These are phyloP conservation scores for Phytophthora agathidicida DNA, from an alignment of 352 stramenopile genomes.

Conservation along the genomic window DNA sequence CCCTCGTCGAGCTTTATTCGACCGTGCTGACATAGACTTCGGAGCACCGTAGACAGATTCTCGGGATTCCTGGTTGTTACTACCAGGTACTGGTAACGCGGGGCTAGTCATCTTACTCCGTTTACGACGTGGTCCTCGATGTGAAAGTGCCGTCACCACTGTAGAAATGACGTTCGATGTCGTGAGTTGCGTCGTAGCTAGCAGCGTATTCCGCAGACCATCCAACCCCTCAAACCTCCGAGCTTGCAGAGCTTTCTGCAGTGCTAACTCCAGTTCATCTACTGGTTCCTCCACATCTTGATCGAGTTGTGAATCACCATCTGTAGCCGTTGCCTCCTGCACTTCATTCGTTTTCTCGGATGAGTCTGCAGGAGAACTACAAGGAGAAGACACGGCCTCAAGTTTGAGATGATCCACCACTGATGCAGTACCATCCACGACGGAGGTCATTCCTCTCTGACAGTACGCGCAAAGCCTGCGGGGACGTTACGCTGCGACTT, in stretches of 20 bases:
- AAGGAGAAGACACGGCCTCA: not conserved
- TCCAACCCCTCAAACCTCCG: conserved; percentile 51
- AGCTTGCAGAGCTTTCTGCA: conserved; percentile 34
- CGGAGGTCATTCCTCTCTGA: conserved; percentile 9
- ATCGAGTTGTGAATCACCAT: not conserved
- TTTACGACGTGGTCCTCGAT: conserved; percentile 8
- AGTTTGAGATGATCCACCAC: not conserved
- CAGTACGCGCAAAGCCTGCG: not conserved
- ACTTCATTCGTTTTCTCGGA: not conserved
- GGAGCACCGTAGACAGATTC: conserved; percentile 29
- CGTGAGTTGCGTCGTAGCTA: conserved; percentile 65
- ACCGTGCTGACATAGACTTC: conserved; percentile 39
- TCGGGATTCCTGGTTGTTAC: conserved; percentile 43
- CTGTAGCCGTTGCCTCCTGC: not conserved
- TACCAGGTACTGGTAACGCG: conserved; percentile 2
- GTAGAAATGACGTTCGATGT: conserved; percentile 73
- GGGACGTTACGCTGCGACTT: conserved; percentile 21
- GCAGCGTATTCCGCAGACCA: conserved; percentile 37
- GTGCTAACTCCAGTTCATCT: conserved; percentile 36
- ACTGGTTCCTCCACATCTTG: not conserved
- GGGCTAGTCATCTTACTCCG: conserved; percentile 8
- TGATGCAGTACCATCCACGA: conserved; percentile 1
- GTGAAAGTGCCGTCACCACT: conserved; percentile 47
- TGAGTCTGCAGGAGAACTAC: not conserved
- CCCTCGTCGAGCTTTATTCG: conserved; percentile 35